Conservation (phyloP, 208 protist species). For the Entamoeba histolytica region DNA sequence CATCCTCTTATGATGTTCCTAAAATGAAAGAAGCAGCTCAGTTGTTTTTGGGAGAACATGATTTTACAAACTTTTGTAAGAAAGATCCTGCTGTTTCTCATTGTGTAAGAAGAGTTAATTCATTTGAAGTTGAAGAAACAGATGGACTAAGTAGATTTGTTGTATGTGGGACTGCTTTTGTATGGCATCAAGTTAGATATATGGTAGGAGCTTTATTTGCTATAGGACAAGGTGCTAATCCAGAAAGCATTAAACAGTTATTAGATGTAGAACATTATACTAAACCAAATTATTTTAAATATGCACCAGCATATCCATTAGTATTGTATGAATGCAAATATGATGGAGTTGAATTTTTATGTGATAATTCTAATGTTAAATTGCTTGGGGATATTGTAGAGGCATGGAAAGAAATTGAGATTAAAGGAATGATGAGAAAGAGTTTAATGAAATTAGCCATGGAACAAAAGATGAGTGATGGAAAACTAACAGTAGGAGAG, state of each 20-base stretch:
- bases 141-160: not conserved
- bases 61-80: slow-evolving; percentile 13
- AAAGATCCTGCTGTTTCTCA: not conserved
- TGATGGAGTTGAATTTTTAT: not conserved
- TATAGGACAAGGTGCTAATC: not conserved
- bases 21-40: not conserved
- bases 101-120: not conserved
- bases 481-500: not conserved
- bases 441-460: not conserved
- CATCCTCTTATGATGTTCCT: not conserved
- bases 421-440: not conserved
- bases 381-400: not conserved
- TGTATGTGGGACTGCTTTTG: not conserved
- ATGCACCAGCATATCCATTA: not conserved
- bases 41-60: not conserved
- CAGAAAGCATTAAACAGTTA: not conserved
- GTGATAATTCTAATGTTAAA: not conserved
- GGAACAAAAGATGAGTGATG: not conserved
- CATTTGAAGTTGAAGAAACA: not conserved
- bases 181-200: slow-evolving; percentile 9
- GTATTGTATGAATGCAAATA: not conserved
- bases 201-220: slow-evolving; percentile 7
- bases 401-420: not conserved
- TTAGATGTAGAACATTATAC: not conserved
- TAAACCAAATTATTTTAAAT: not conserved